Base-by-base conservation (phyloP, 306 rosid species). In the Vigna hirtella region DNA sequence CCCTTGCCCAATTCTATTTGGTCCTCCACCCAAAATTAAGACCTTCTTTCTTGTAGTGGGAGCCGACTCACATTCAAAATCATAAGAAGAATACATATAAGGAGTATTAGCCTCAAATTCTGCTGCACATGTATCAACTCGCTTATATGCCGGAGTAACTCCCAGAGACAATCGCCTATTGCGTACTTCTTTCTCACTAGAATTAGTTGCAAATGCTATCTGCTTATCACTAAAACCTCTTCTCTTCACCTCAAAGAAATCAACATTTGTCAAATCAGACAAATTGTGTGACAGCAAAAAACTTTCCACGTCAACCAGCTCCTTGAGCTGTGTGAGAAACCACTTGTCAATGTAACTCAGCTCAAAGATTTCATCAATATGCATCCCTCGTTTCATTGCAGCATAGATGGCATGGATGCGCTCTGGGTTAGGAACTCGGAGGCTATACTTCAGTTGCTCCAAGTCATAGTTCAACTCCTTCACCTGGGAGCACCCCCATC, bases 111-210 rank as follows among this genome's bases (percentile, higher is more conserved):
- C 99, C 87, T 96, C 99, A 86, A 96, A 96, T 79, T 96, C 98
- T n/a, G 99, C 99, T 17, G 99, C 99, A 81, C 99, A 96, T 3
- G 99, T 93, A 82, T 96, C 99, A 20, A 96, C 99, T 66, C 97
- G 90, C 79, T 96, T 96, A 76, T 86, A 96, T 49, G 98, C 82
- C 53, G 98, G 98, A 72, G 81, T 65, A 53, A 96, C 94, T 55
- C 94, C 94, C 64, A 93, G 56, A 43, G 92, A 87, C 17, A 88
- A 66, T 49, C 98, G 87, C 88, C 79, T 93, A 50, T 47, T 34
- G 50, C 97, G 90, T 17, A 96, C 94, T 72, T 91, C 96, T 78
- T 82, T 86, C 87, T 93, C 96, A 6, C 93, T 79, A 52, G 97
- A 84, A 77, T 93, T 96, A 67, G 93, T 93, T 40, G 98, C 96